phyloP scores from a whole-genome alignment of 306 rosid species.

The Sesbania bispinosa region DNA sequence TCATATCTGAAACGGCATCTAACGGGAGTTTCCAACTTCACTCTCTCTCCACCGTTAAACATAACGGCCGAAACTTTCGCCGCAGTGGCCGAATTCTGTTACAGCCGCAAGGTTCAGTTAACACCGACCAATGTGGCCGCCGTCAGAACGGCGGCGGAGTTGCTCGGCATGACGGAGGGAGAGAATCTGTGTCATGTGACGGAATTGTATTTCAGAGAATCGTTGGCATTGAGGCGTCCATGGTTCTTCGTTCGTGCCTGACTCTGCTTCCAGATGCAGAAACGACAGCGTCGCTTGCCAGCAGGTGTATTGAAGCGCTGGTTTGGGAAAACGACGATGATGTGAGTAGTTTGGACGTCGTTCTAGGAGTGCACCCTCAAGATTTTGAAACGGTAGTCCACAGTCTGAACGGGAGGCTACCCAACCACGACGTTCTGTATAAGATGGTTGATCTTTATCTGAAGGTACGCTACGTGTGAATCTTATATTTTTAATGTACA shows the following conservation, averaged over 20 bases:
- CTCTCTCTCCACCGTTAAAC: conserved; percentile 71
- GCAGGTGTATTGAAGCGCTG: conserved; percentile 66
- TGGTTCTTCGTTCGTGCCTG: conserved; percentile 68
- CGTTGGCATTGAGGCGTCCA: conserved; percentile 43
- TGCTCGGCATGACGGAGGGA: conserved; percentile 62
- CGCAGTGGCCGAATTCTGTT: conserved; percentile 66
- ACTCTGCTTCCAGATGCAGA: conserved; percentile 81
- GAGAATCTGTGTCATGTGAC: conserved; percentile 48
- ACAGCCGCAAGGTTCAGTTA: conserved; percentile 45
- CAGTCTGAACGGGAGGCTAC: conserved; percentile 44
- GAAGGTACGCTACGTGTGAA: conserved; percentile 42
- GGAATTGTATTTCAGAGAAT: conserved; percentile 52
- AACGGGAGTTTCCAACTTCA: conserved; percentile 42
- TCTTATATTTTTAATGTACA: neutral
- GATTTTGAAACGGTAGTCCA: conserved; percentile 56
- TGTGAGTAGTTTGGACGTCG: conserved; percentile 33
- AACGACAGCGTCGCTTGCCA: conserved; percentile 60
- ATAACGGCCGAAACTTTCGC: conserved; percentile 65
- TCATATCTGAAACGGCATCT: conserved; percentile 64
- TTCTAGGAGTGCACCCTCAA: conserved; percentile 37
- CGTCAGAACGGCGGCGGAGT: conserved; percentile 70
- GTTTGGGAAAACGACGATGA: conserved; percentile 31
- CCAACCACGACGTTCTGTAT: conserved; percentile 64
- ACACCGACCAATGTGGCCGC: conserved; percentile 68
- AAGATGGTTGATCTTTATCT: conserved; percentile 59